Evolutionary conservation across 495 filamentous ascomycete species (phyloP).

Genomic region (Aspergillus affinis): DNA sequence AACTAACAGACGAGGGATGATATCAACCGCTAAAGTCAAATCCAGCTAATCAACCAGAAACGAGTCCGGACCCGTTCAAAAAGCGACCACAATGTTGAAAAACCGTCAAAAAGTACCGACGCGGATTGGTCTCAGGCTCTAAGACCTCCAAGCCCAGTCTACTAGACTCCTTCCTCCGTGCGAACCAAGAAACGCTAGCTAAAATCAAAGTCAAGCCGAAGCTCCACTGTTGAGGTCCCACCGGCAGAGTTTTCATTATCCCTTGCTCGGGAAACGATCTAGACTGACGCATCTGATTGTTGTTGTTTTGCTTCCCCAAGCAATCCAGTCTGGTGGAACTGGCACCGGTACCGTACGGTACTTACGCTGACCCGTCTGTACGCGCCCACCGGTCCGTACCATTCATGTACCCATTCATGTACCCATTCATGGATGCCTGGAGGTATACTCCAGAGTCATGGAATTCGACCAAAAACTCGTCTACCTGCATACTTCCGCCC

Average conservation of each 20-base stretch:
- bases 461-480: too few relatives aligned
- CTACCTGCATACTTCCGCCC: not conserved
- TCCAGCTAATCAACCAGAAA: too few relatives aligned
- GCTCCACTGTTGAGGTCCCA: conserved; percentile 13
- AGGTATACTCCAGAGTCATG: too few relatives aligned
- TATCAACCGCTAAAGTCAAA: not conserved
- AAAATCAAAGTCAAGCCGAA: conserved; percentile 6
- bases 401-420: not conserved
- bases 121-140: not conserved
- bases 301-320: not conserved
- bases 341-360: conserved; percentile 1
- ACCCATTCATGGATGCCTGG: too few relatives aligned
- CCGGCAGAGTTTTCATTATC: conserved; percentile 23
- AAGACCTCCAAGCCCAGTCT: not conserved
- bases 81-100: not conserved
- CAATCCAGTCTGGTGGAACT: not conserved
- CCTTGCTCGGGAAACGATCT: conserved; percentile 21
- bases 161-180: not conserved
- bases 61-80: not conserved
- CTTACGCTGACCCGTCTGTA: not conserved
- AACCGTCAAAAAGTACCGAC: not conserved
- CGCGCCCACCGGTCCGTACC: not conserved
- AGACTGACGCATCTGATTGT: conserved; percentile 2
- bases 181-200: not conserved
- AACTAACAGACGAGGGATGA: not conserved